Evolutionary conservation across 805 yeast genomes (phyloP).

Genomic region (Lachancea nothofagi): DNA sequence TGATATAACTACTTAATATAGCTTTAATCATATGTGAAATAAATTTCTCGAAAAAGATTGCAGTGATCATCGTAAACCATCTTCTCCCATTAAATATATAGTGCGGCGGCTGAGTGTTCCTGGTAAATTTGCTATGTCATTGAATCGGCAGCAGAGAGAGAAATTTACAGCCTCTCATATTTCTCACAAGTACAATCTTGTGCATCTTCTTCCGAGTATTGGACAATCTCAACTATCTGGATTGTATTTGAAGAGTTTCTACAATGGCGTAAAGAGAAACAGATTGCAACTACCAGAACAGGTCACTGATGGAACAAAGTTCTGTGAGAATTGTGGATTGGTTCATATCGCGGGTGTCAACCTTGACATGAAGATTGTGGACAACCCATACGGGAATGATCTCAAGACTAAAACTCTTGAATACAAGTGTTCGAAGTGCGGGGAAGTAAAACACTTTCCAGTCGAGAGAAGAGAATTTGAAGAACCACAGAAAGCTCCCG

Average conservation of each 20-base stretch:
- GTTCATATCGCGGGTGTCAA: slow-evolving; percentile 31
- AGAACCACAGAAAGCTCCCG: neutral
- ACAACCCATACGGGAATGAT: neutral
- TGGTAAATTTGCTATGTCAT: slow-evolving; percentile 6
- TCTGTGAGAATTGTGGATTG: slow-evolving; percentile 30
- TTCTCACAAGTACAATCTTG: slow-evolving; percentile 25
- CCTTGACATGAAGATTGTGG: slow-evolving; percentile 19
- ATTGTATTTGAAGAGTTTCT: slow-evolving; percentile 28
- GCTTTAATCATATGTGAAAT: too few species aligned
- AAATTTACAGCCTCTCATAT: slow-evolving; percentile 25
- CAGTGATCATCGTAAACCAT: too few species aligned
- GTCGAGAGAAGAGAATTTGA: slow-evolving; percentile 4
- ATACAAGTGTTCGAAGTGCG: slow-evolving; percentile 30
- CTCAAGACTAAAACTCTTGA: slow-evolving; percentile 14
- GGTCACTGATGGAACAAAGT: slow-evolving; percentile 19
- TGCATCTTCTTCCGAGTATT: slow-evolving; percentile 23
- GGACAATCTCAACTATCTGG: slow-evolving; percentile 25
- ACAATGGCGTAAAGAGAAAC: slow-evolving; percentile 27
- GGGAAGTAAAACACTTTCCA: slow-evolving; percentile 15
- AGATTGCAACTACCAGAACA: slow-evolving; percentile 23
- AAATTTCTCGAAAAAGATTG: too few species aligned
- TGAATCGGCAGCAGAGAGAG: slow-evolving; percentile 26
- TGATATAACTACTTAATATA: too few species aligned
- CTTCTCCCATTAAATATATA: neutral
- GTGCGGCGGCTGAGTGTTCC: too few species aligned